Base-by-base conservation (phyloP, 169 alveolate genomes). In the Plasmodium malariae region DNA sequence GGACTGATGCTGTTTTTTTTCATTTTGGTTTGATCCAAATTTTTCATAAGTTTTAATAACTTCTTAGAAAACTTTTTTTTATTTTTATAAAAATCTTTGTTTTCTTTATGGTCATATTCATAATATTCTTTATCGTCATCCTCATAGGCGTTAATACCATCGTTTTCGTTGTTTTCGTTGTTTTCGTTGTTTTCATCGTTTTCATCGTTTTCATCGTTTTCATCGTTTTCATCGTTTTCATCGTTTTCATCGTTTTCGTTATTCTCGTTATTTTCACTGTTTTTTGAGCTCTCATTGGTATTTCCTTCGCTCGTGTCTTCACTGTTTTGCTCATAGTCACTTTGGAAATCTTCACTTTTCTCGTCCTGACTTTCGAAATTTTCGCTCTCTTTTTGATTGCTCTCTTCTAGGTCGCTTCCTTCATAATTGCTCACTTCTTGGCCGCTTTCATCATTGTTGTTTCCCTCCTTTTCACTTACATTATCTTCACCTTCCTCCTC, bases 11-110 rank as follows among this genome's bases (percentile, higher is more conserved):
- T 54, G 21, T 76, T 49, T 76, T 63, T 60, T 62, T 62, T 62
- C 34, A 36, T 62, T 62, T 59, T 74, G 3, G 48, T 19, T 28
- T 74, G 21, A 60, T 54, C 28, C 54, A 49, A 60, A 36, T 74
- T 62, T 76, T 76, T 37, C 74, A 76, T 62, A 60, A 60, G 74
- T 14, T 45, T 19, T 37, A 76, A 21, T 24, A 76, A 43, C 55
- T 45, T 48, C 43, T 76, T 54, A n/a, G 54, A 60, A 24, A 54
- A n/a, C 19, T 54, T 62, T 45, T 76, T 62, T 63, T 62, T 45
- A n/a, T n/a, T n/a, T 62, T 76, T 76, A 37, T 21, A 48, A 60
- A n/a, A 28, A 11, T 51, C 69, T 60, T 34, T 32, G 5, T 57
- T 7, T 45, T 45, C 71, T 21, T 34, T 34, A 11, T 55, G 32